A percentile compares a stretch with the other conserved stretches of the same genome.
phyloP scores from a whole-genome alignment of 164 flowering plant species.

The Saururus chinensis region DNA sequence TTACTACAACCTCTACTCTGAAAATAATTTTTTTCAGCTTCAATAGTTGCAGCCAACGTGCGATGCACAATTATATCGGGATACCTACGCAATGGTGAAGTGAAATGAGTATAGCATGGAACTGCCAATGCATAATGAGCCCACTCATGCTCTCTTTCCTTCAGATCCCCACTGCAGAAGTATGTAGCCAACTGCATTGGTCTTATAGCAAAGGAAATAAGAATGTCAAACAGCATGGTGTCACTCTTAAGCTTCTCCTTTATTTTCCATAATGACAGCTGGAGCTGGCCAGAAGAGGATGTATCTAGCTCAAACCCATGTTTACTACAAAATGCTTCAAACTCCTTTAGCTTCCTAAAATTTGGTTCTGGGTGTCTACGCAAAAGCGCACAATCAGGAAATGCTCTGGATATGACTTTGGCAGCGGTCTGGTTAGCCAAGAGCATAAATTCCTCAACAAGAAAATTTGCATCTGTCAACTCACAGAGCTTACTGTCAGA shows the following conservation, averaged over 20 bases:
- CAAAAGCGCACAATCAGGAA: constrained; percentile 69
- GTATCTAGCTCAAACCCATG: constrained; percentile 71
- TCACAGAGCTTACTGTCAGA: constrained; percentile 43
- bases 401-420: constrained; percentile 71
- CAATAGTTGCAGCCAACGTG: constrained; percentile 63
- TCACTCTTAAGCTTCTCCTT: constrained; percentile 60
- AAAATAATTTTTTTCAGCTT: constrained; percentile 56
- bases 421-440: constrained; percentile 85
- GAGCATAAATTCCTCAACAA: constrained; percentile 96
- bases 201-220: constrained; percentile 59
- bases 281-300: constrained; percentile 64
- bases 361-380: constrained; percentile 92
- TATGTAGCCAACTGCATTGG: constrained; percentile 85
- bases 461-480: constrained; percentile 46
- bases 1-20: constrained; percentile 15
- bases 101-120: constrained; percentile 88
- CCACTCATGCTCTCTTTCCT: constrained; percentile 43
- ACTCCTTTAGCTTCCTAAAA: constrained; percentile 60
- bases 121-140: constrained; percentile 79
- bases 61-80: constrained; percentile 94
- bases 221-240: constrained; percentile 53
- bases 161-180: constrained; percentile 64
- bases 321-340: constrained; percentile 65
- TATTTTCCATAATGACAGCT: constrained; percentile 47
- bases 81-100: constrained; percentile 89